A percentile compares a stretch with the other conserved stretches of the same genome.
phyloP scores from a whole-genome alignment of 78 protist species.

The Dictyostelium purpureum region DNA sequence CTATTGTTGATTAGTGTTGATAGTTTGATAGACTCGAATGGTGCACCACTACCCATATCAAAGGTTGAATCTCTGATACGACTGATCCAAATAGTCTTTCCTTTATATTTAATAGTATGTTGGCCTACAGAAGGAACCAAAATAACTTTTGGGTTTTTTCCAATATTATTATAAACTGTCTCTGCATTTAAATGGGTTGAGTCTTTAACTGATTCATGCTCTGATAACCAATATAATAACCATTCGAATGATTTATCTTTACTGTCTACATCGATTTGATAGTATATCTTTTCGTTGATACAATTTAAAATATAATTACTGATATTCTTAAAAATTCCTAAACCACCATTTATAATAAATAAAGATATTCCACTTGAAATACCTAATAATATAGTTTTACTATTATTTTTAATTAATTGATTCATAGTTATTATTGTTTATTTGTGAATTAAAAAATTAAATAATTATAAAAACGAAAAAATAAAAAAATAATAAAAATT shows the following conservation, averaged over 20 bases:
- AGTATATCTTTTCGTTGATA: slow-evolving; percentile 3
- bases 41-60: slow-evolving; percentile 55
- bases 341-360: not conserved
- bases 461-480: not conserved
- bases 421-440: not conserved
- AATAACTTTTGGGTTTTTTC: slow-evolving; percentile 35
- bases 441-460: not conserved
- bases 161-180: slow-evolving; percentile 16
- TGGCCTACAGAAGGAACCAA: slow-evolving; percentile 43
- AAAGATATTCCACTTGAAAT: slow-evolving; percentile 27
- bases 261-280: slow-evolving; percentile 24
- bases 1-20: not conserved
- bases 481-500: not conserved
- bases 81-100: not conserved
- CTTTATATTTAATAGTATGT: slow-evolving; percentile 4
- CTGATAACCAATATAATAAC: slow-evolving; percentile 57
- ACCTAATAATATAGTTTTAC: not conserved
- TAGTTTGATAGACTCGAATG: slow-evolving; percentile 23
- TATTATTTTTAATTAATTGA: not conserved
- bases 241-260: slow-evolving; percentile 70
- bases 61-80: slow-evolving; percentile 23
- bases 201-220: not conserved
- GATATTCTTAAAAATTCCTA: not conserved
- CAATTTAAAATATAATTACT: not conserved
- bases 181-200: slow-evolving; percentile 53